A percentile compares a stretch with the other conserved stretches of the same genome.
Evolutionary conservation across 345 rosid species (phyloP).

Genomic region (Limnanthes douglasii): DNA sequence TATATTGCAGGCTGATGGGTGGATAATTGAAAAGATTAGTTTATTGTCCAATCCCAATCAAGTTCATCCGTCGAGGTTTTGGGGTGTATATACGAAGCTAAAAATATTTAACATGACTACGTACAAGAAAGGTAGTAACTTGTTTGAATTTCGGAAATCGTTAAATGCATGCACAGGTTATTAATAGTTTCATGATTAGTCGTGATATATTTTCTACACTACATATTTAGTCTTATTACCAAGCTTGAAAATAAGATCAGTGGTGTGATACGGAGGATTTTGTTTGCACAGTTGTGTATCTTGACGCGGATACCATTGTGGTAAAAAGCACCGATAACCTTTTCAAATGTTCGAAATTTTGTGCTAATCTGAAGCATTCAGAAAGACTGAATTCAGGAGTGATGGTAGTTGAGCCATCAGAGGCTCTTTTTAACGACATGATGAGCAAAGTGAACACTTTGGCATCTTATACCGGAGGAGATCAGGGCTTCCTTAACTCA

Average conservation of each 20-base stretch:
- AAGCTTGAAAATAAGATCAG: too few species aligned
- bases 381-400: constrained; percentile 97
- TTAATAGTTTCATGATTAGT: too few species aligned
- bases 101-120: constrained; percentile 84
- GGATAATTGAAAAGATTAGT: constrained; percentile 85
- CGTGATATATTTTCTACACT: too few species aligned
- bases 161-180: too few species aligned
- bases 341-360: constrained; percentile 65
- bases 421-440: constrained; percentile 61
- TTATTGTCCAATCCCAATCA: constrained; percentile 82
- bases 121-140: constrained; percentile 56
- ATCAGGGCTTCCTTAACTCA: constrained; percentile 88
- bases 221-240: too few species aligned
- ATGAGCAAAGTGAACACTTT: constrained; percentile 70
- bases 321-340: constrained; percentile 83
- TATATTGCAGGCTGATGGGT: constrained; percentile 78
- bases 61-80: constrained; percentile 71
- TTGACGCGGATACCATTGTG: constrained; percentile 95
- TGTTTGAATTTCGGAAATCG: too few species aligned
- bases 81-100: constrained; percentile 97
- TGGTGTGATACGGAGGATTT: too few species aligned
- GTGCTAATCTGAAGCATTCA: constrained; percentile 91
- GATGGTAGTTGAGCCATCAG: constrained; percentile 92
- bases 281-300: constrained; percentile 59
- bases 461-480: constrained; percentile 89